Evolutionary conservation across 495 filamentous ascomycete species (phyloP), one percentile per base, ranked within the genome.

Genomic region (Lophiotrema nucula): DNA sequence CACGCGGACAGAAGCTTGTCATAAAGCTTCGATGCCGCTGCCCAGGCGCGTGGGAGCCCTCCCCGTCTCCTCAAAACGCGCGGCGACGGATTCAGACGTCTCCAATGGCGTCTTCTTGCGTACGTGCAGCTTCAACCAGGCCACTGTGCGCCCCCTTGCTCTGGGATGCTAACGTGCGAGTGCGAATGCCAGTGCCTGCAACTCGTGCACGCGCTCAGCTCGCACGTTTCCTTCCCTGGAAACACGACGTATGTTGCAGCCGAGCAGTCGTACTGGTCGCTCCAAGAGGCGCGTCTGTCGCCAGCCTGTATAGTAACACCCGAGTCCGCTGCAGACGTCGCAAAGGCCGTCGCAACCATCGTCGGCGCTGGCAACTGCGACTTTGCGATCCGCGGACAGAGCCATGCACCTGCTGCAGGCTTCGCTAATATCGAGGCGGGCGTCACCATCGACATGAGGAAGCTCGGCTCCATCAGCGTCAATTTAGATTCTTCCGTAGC

Each of bases 371-470:
- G 22, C 13, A 16, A 35, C 11, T 53, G 35, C 24, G 12, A 16
- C 15, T 72, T 76, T 51, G 72, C 73, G n/a, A 58, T 77, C n/a
- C 38, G 60, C 16, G 59, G 66, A 12, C 70, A 59, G 27, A 72
- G 73, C 6, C 69, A 70, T 41, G 66, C 62, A 39, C 62, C 54
- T 10, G 41, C 33, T 4, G 55, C 57, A 1, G 73, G 70, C 4
- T 62, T 59, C 27, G 44, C 59, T 3, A 77, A 74, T 54, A 75
- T 77, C 46, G 64, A 66, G 0, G 60, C 69, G 27, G 80, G 79
- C 4, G 72, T 81, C 2, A 79, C 77, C 0, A 76, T 83, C 47
- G 80, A 83, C 60, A 57, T 83, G 16, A 69, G 51, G 21, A 53
- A 56, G 15, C 66, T 83, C 58, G 77, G 76, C 47, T 50, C 63